Conservation (phyloP, 176 grass and related monocot species). For the Thinopyrum elongatum region DNA sequence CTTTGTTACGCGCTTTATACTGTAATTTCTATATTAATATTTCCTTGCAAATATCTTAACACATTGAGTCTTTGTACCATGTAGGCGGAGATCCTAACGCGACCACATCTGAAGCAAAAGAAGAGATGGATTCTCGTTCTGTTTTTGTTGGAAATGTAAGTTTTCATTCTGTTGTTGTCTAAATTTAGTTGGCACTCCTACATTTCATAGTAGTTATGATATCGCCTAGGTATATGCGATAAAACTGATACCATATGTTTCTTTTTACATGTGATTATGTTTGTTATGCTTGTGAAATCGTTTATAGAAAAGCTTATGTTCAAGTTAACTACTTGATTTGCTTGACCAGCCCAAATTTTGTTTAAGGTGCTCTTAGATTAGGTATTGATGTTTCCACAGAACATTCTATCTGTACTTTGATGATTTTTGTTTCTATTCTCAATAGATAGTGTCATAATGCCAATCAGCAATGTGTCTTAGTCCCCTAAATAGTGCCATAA, state of each 20-base stretch:
- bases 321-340: neutral
- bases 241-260: neutral
- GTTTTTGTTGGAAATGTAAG: slow-evolving; percentile 76
- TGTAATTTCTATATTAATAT: neutral
- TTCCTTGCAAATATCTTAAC: neutral
- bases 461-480: neutral
- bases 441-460: neutral
- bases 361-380: neutral
- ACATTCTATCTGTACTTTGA: neutral
- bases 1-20: neutral
- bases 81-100: slow-evolving; percentile 49
- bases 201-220: neutral
- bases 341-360: neutral
- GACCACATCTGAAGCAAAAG: slow-evolving; percentile 58
- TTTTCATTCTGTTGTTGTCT: neutral
- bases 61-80: neutral
- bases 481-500: neutral
- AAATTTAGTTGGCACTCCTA: neutral
- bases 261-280: neutral
- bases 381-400: neutral
- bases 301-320: neutral
- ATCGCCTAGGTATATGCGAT: neutral
- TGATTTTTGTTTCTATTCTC: neutral
- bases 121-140: slow-evolving; percentile 68
- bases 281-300: neutral